Percentiles rank a stretch among this genome's conserved stretches.
Evolutionary conservation across 768 basidiomycete species (phyloP).

Genomic region (Lactarius sp.): DNA sequence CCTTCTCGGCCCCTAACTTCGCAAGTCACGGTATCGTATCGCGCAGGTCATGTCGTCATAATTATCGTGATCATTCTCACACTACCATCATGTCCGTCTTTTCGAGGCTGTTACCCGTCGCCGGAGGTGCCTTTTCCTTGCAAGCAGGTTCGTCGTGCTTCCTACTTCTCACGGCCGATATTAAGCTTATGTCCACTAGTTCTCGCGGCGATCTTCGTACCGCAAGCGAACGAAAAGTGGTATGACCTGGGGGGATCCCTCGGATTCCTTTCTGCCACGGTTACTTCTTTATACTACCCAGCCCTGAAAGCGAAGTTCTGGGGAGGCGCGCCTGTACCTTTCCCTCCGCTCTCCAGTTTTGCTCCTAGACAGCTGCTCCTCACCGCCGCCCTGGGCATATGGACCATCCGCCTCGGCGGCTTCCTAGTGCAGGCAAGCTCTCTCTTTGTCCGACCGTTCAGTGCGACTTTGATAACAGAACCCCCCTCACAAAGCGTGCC

Average conservation of each 20-base stretch:
- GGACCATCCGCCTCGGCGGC: constrained; percentile 52
- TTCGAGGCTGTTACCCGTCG: constrained; percentile 48
- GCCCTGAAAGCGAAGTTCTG: constrained; percentile 36
- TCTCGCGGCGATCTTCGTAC: constrained; percentile 58
- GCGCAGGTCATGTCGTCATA: constrained; percentile 1
- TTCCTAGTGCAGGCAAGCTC: constrained; percentile 50
- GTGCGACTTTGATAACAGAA: background rate
- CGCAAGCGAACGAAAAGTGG: constrained; percentile 57
- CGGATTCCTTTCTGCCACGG: constrained; percentile 59
- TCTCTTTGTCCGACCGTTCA: background rate
- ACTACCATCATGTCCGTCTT: constrained; percentile 41
- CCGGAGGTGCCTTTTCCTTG: constrained; percentile 41
- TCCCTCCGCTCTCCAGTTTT: constrained; percentile 44
- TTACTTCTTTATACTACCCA: constrained; percentile 58
- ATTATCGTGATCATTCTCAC: background rate
- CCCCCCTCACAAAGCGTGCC: constrained; percentile 33
- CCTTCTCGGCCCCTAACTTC: too few relatives aligned
- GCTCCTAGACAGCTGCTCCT: constrained; percentile 47
- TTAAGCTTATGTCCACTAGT: constrained; percentile 31
- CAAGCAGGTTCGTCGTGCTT: constrained; percentile 1
- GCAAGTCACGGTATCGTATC: too few relatives aligned
- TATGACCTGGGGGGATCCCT: constrained; percentile 63
- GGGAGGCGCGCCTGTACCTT: constrained; percentile 31
- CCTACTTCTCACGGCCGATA: too few relatives aligned
- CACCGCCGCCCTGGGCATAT: constrained; percentile 33